Conservation (phyloP, 306 rosid species). For the Senna tora region DNA sequence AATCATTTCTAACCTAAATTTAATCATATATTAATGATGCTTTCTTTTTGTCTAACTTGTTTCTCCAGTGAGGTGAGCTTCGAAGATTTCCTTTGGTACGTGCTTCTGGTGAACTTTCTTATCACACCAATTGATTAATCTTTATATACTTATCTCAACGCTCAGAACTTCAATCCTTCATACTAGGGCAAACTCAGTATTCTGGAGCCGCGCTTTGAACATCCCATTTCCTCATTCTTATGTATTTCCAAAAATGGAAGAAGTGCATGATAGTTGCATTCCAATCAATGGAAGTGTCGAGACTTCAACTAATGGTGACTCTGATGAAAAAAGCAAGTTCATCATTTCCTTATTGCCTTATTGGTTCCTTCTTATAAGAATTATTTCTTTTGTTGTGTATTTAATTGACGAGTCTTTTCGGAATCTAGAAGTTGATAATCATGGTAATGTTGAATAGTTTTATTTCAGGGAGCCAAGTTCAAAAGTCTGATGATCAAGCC, state of each 20-base stretch:
- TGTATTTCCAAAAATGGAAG: slow-evolving; percentile 78
- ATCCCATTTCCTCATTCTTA: slow-evolving; percentile 81
- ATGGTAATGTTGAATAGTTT: slow-evolving; percentile 28
- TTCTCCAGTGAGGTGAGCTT: slow-evolving; percentile 81
- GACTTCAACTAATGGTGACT: slow-evolving; percentile 40
- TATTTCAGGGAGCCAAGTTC: slow-evolving; percentile 55
- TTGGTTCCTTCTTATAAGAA: background rate
- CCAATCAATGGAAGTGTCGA: slow-evolving; percentile 34
- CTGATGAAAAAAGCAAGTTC: slow-evolving; percentile 49
- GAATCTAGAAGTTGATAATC: slow-evolving; percentile 18
- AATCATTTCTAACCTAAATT: slow-evolving; percentile 25
- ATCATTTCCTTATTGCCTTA: slow-evolving; percentile 8
- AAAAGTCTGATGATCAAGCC: slow-evolving; percentile 45
- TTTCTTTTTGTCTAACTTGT: slow-evolving; percentile 37
- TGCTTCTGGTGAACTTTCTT: slow-evolving; percentile 35
- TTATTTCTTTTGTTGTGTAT: background rate
- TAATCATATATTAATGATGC: slow-evolving; percentile 22
- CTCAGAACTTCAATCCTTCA: slow-evolving; percentile 27
- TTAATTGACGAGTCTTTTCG: slow-evolving; percentile 26
- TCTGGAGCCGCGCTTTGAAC: slow-evolving; percentile 94
- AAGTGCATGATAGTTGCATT: slow-evolving; percentile 45
- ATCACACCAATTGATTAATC: slow-evolving; percentile 17
- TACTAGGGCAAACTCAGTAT: slow-evolving; percentile 91
- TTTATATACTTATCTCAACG: slow-evolving; percentile 19
- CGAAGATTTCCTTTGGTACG: slow-evolving; percentile 96